phyloP scores from a whole-genome alignment of 179 eudicot species.

The Spinacia oleracea region DNA sequence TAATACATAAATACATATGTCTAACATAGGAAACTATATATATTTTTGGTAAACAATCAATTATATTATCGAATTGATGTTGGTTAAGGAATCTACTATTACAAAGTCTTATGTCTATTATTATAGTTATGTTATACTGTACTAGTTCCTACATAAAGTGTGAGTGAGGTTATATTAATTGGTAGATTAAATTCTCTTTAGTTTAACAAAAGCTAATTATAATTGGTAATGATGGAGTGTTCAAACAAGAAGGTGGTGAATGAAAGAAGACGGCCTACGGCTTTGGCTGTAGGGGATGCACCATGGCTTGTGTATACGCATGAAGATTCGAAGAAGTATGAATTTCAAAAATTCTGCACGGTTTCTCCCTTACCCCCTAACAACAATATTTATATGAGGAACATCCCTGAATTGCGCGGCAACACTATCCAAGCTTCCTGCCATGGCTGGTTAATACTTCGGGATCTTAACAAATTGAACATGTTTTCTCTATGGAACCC shows the following conservation, averaged over 20 bases:
- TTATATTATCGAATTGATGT: too few species aligned
- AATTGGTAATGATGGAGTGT: too few species aligned
- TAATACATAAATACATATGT: too few species aligned
- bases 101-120: too few species aligned
- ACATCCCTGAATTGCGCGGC: neutral
- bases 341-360: neutral
- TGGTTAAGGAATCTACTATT: too few species aligned
- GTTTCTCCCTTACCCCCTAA: neutral
- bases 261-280: neutral
- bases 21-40: too few species aligned
- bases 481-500: neutral
- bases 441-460: conserved; percentile 1
- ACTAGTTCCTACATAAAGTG: too few species aligned
- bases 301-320: neutral
- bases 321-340: neutral
- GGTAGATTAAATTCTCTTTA: too few species aligned
- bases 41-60: too few species aligned
- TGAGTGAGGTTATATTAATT: too few species aligned
- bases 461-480: neutral
- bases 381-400: neutral
- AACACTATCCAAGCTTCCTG: neutral
- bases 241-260: neutral
- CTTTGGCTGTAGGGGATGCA: neutral
- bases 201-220: too few species aligned
- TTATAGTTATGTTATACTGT: too few species aligned